Base-by-base conservation (phyloP, 805 yeast species). In the Monosporozyma servazzii region DNA sequence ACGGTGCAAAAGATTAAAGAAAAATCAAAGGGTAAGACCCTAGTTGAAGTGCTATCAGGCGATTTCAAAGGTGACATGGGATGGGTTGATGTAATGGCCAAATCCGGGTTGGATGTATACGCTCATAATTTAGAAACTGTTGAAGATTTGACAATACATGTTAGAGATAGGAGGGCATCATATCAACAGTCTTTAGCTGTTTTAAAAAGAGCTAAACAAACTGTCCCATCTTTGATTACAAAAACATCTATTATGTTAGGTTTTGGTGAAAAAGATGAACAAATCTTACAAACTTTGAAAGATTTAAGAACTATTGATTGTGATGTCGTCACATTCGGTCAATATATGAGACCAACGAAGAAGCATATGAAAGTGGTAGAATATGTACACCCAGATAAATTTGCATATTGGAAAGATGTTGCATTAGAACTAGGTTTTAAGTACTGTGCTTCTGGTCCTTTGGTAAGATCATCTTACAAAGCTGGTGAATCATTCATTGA, bases 401-500 rank as follows among this genome's bases (percentile, higher is more conserved):
- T 93, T 66, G 96, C 90, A 54, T 76, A 84, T 66, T 93, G 99
- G 99, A 88, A 83, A 62, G 81, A 85, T 51, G 77, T 75, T 9
- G 98, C 99, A 0, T 67, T 84, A 56, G 88, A 86, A 43, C 71
- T 91, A 78, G 99, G 99, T 0, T 93, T 93, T 76, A 72, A 89
- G 48, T 91, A 93, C 66, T 95, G 96, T 68, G 99, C 99, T 2
- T 84, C 95, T 54, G 99, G 98, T 4, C 99, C 99, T 2, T 75
- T 93, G 62, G 98, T 93, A 5, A 81, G 99, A 67, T 88, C 97
- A 1, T 86, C 96, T 2, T 93, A 93, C 71, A 93, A 93, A 70
- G 99, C 99, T 27, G 99, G 99, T 54, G 99, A 93, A 70, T 87
- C 95, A 2, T 93, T 89, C 62, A 90, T 93, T 62, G 98, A 93